Evolutionary conservation across 495 filamentous ascomycete species (phyloP).

Genomic region (Penicillium steckii): DNA sequence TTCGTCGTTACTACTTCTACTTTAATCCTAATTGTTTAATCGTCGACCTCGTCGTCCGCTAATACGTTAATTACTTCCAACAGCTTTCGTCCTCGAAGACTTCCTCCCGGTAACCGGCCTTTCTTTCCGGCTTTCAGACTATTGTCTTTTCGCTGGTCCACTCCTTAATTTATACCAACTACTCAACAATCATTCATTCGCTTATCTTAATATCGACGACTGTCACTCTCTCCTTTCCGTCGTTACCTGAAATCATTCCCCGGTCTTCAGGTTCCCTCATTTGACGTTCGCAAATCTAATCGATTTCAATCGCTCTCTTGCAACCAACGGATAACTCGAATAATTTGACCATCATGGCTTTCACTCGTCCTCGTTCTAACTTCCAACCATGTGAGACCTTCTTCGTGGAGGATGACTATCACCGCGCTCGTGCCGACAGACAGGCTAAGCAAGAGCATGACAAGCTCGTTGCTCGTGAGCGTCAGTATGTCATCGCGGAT

Average conservation of each 20-base stretch:
- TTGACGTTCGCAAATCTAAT: conserved; percentile 9
- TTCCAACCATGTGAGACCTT: conserved; percentile 69
- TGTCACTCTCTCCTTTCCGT: conserved; percentile 56
- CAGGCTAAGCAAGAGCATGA: conserved; percentile 58
- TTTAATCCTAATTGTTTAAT: conserved; percentile 23
- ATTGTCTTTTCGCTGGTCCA: conserved; percentile 43
- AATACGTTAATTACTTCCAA: conserved; percentile 44
- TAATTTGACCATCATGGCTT: conserved; percentile 66
- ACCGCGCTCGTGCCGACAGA: conserved; percentile 34
- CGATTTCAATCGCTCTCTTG: neutral
- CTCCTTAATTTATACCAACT: conserved; percentile 52
- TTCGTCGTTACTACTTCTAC: neutral
- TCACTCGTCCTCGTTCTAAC: conserved; percentile 51
- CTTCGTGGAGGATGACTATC: conserved; percentile 81
- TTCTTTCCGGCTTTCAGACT: conserved; percentile 33
- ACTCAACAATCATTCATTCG: conserved; percentile 56
- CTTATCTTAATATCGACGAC: conserved; percentile 44
- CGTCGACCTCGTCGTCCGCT: conserved; percentile 16
- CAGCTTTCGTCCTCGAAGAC: conserved; percentile 40
- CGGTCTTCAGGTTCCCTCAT: conserved; percentile 28
- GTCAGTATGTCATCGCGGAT: conserved; percentile 80
- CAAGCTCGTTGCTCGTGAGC: conserved; percentile 70
- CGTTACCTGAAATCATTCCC: conserved; percentile 36
- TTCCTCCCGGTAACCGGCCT: conserved; percentile 42
- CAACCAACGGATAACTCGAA: neutral